These are phyloP conservation scores for Mycena latifolia DNA, from an alignment of 768 basidiomycete species.

Conservation along the genomic window DNA sequence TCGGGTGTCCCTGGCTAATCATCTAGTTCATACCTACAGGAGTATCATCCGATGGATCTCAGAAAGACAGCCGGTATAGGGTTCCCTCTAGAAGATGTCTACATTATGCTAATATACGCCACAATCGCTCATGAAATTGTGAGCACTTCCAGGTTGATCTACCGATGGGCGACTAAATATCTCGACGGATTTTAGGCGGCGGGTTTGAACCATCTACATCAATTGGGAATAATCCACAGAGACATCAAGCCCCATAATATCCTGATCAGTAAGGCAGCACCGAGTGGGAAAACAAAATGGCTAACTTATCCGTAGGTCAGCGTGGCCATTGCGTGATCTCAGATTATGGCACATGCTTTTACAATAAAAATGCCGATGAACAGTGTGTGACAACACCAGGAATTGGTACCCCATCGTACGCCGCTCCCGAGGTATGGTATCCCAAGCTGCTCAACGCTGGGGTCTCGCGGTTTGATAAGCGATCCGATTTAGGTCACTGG, in stretches of 20 bases:
- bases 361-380: no score
- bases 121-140: constrained; percentile 6
- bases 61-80: no score
- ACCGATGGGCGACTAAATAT: no score
- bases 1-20: neutral
- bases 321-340: constrained; percentile 1
- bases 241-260: constrained; percentile 12
- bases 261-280: no score
- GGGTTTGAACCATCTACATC: constrained; percentile 6
- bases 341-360: neutral
- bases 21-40: neutral
- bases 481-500: neutral
- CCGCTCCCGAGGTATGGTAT: no score
- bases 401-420: no score
- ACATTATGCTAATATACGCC: neutral
- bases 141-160: no score
- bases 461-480: neutral
- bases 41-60: constrained; percentile 1
- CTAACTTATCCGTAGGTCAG: no score
- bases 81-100: neutral
- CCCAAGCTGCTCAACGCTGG: neutral
- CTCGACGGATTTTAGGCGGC: neutral
- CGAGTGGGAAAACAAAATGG: no score
- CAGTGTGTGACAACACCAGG: no score
- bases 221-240: constrained; percentile 6